Percentiles rank a stretch among this genome's conserved stretches.
phyloP scores from a whole-genome alignment of 768 basidiomycete species.

The Lentinula guzmanii region DNA sequence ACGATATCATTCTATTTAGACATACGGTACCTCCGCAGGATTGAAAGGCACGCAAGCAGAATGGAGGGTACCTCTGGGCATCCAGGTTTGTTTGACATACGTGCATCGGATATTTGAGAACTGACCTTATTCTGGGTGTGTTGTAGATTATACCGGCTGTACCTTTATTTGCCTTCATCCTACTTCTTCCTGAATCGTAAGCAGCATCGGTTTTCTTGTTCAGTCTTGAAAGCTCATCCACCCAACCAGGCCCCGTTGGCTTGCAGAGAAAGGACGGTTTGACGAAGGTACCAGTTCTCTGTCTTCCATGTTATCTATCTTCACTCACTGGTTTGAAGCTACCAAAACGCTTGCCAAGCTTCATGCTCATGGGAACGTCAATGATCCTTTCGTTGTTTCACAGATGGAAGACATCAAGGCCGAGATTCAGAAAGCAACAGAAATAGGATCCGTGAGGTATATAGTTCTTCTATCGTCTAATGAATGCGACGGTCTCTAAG shows the following conservation, averaged over 20 bases:
- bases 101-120: too few relatives aligned
- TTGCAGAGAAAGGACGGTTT: conserved; percentile 44
- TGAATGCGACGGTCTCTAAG: neutral
- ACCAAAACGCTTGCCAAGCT: conserved; percentile 40
- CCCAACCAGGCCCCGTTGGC: conserved; percentile 35
- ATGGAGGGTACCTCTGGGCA: conserved; percentile 47
- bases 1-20: conserved; percentile 16
- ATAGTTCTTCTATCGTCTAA: neutral
- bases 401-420: conserved; percentile 40
- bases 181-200: conserved; percentile 46
- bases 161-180: conserved; percentile 44
- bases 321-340: conserved; percentile 15
- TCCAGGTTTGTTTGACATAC: conserved; percentile 21
- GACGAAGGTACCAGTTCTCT: conserved; percentile 29
- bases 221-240: neutral
- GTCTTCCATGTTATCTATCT: neutral
- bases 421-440: conserved; percentile 25
- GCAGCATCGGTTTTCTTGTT: conserved; percentile 7
- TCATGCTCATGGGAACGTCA: conserved; percentile 42
- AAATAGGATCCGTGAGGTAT: conserved; percentile 35
- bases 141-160: conserved; percentile 36
- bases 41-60: conserved; percentile 30
- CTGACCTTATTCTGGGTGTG: too few relatives aligned
- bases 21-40: conserved; percentile 33
- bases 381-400: conserved; percentile 40